Base-by-base conservation (phyloP, 345 rosid genomes). In the Xanthoceras sorbifolium region DNA sequence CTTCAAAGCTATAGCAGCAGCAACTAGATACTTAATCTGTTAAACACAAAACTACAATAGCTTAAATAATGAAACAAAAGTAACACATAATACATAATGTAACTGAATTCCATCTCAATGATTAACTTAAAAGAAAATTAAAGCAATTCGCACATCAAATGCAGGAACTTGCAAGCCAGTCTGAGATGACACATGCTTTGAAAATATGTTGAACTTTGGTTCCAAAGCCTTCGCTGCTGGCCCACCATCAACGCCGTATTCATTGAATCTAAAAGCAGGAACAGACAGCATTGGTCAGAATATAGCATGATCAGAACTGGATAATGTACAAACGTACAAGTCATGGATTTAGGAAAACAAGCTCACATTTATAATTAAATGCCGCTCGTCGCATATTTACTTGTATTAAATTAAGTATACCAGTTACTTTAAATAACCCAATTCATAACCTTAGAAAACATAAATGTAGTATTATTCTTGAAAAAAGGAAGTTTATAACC, bases 191-290 rank as follows among this genome's bases (percentile, higher is more conserved):
- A 87, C 67, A 36, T 84, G 91, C 71, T 75, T 87, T 1, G 87
- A 64, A 76, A 89, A 83, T 38, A 78, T 78, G 23, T 60, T 68
- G 64, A 81, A 78, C 71, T 92, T 92, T 26, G 94, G 91, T 50
- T 64, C 80, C 74, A 85, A 50, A 5, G 80, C 57, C 80, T 79
- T 81, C n/a, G 90, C 90, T 15, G 92, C 81, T 38, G 86, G 84
- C 9, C 97, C 97, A 1, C 94, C 97, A 76, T 90, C 80, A 59
- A 72, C 52, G 3, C 91, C 94, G 79, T 85, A 92, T 50, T 85
- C 93, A 74, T 81, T 92, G 85, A 86, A 90, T 82, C 97, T 92
- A 61, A 36, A 69, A 60, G 9, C 50, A 18, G 48, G 64, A 78
- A 66, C n/a, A 73, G 26, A 80, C 40, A 36, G 25, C 8, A 80